A percentile compares a stretch with the other conserved stretches of the same genome.
phyloP scores from a whole-genome alignment of 148 eudicot species.

The Talinum fruticosum region DNA sequence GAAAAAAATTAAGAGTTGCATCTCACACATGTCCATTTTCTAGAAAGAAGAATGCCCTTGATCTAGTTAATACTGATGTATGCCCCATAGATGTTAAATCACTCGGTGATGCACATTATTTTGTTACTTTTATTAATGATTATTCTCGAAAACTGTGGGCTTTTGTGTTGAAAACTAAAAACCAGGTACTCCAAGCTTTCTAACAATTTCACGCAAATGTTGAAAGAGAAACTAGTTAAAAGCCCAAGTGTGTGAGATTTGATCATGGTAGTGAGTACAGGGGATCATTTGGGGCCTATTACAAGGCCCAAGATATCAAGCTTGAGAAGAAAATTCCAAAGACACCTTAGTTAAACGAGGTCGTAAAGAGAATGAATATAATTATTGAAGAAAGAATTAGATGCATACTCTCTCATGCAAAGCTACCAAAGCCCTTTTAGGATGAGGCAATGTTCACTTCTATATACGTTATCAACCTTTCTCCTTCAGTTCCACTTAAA shows the following conservation, averaged over 20 bases:
- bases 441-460: background rate
- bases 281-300: background rate
- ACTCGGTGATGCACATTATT: background rate
- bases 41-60: background rate
- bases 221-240: background rate
- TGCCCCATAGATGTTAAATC: background rate
- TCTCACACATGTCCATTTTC: background rate
- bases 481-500: background rate
- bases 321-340: background rate
- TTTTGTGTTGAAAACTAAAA: background rate
- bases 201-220: background rate
- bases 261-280: slow-evolving; percentile 1
- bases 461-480: background rate
- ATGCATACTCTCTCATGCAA: background rate
- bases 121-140: background rate
- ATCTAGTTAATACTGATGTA: background rate
- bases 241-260: background rate
- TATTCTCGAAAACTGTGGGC: background rate
- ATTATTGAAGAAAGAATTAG: background rate
- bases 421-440: background rate
- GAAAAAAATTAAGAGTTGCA: too few species aligned
- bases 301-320: background rate
- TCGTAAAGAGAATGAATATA: background rate
- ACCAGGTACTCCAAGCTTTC: background rate
- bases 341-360: background rate